Evolutionary conservation across 306 rosid species (phyloP).

Genomic region (Vigna mungo): DNA sequence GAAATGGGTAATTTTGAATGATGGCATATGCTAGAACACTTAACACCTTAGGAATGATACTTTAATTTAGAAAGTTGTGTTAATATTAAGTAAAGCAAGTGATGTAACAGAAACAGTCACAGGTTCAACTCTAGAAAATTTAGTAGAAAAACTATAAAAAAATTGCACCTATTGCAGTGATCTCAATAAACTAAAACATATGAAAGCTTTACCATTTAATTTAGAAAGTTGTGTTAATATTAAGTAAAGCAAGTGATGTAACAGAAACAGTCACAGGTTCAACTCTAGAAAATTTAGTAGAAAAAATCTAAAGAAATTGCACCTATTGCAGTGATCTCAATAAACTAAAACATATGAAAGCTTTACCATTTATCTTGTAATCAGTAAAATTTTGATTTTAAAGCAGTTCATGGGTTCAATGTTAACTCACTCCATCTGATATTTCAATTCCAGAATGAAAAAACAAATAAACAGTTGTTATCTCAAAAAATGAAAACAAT

Average conservation of each 20-base stretch:
- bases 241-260: too few relatives aligned
- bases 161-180: neutral
- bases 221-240: too few relatives aligned
- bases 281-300: too few relatives aligned
- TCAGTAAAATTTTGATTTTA: neutral
- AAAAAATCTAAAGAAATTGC: too few relatives aligned
- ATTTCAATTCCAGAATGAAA: neutral
- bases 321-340: too few relatives aligned
- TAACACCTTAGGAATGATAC: neutral
- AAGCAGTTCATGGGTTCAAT: neutral
- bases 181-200: neutral
- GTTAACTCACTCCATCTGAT: constrained; percentile 10
- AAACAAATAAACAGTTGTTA: neutral
- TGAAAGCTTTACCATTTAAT: too few relatives aligned
- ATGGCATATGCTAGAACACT: neutral
- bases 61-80: neutral
- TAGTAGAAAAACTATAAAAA: neutral
- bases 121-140: neutral
- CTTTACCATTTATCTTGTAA: neutral
- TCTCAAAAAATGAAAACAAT: neutral
- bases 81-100: neutral
- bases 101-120: neutral
- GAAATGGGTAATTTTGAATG: neutral
- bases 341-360: too few relatives aligned
- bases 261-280: too few relatives aligned